Evolutionary conservation across 352 stramenopile genomes (phyloP), one percentile per base, ranked within the genome.

Genomic region (Globisporangium solare): DNA sequence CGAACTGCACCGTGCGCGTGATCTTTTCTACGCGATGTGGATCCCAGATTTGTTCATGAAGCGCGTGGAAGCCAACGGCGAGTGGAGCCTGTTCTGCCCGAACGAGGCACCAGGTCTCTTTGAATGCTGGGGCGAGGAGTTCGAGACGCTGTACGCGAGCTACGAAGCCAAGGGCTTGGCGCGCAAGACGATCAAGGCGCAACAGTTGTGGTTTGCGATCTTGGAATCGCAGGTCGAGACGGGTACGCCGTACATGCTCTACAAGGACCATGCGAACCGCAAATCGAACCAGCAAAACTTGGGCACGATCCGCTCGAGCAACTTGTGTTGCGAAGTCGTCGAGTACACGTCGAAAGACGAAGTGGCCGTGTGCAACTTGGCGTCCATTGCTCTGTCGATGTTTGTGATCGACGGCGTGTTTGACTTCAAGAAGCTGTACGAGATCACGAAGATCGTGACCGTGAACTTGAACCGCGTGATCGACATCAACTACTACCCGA

Each of bases 211-310:
- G 97, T 99, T 99, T 74, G 88, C 94, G 22, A 98, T 99, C 70
- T 73, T 99, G 50, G 96, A 99, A 51, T 94, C 92, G 27, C 97
- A 99, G 83, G 97, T 99, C 46, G 97, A 99, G 78, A 99, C 97
- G 2, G 97, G 97, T 51, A 99, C 97, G 48, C 97, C 97, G 1
- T 99, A 99, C 79, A 99, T 99, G 95, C 76, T 99, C 7, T 99
- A 97, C 86, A 99, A 99, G 81, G 97, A 99, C 80, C 80, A 94
- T 47, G 98, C 91, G 72, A 99, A 99, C 71, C 68, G 66, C 65
- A 99, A 99, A 71, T 98, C 89, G 21, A 99, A 99, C 81, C 97
- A 99, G 81, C 83, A 99, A 74, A 99, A 99, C 70, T 78, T 99
- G n/a, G 97, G 97, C 53, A 99, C 95, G 35, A 99, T 99, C 73